Evolutionary conservation across 1,284 basidiomycete species (phyloP), one percentile per base, ranked within the genome.

Genomic region (Puccinia polysora): DNA sequence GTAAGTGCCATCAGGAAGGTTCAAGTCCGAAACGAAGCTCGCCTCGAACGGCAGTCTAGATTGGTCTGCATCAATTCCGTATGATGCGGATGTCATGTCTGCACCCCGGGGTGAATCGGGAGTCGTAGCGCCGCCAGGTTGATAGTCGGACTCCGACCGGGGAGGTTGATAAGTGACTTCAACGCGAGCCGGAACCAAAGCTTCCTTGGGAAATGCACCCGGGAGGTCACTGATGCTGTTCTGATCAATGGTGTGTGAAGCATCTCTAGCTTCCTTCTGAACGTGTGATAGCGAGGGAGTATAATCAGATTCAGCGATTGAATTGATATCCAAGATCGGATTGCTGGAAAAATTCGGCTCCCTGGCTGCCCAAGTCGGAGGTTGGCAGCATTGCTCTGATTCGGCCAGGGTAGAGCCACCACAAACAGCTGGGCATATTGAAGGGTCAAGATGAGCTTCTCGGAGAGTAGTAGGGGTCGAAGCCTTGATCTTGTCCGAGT

Each of bases 1-100:
- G 43, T 86, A 80, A 76, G 89, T 88, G 0, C 89, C 89, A 76
- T 89, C 87, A 8, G 84, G 82, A 58, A 89, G 86, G 59, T 88
- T 90, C 53, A 86, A 82, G 77, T 91, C 87, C 47, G 82, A 82
- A 6, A 91, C 76, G 74, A 88, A 87, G 5, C 79, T 80, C 2
- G 88, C 87, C 65, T 74, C 74, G 30, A 15, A 60, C 20, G 3
- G 58, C 5, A 28, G 38, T 60, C 25, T 65, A 20, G n/a, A 7
- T n/a, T 60, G n/a, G n/a, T n/a, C 58, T 20, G 28, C 55, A 7
- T 20, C 55, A 3, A 20, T 58, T 7, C 2, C 55, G 15, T 8
- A 23, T 25, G 58, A 43, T n/a, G n/a, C n/a, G 45, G 58, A 5
- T 28, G 32, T 1, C 38, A 43, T 45, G n/a, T 7, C n/a, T 43